Percentiles rank a stretch among this genome's conserved stretches.
These are phyloP conservation scores for Chytridiales sp. DNA, from an alignment of 371 early-diverging fungal species.

Conservation along the genomic window DNA sequence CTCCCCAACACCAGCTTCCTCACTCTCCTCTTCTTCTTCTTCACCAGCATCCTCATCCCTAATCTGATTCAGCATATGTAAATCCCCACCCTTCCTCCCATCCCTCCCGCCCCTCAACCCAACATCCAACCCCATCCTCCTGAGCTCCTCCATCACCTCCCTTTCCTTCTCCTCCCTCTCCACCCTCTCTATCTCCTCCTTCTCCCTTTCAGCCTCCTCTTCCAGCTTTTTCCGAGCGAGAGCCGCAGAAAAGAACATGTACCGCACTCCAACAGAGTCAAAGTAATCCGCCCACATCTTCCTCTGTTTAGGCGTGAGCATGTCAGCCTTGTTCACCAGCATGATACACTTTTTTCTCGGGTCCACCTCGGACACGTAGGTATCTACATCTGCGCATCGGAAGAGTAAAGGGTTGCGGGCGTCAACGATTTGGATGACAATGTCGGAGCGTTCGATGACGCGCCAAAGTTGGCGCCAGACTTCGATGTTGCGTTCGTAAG, in stretches of 20 bases:
- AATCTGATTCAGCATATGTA: conserved; percentile 26
- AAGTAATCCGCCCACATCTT: conserved; percentile 89
- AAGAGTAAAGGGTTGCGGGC: conserved; percentile 97
- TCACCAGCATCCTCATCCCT: conserved; percentile 34
- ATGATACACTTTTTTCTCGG: conserved; percentile 74
- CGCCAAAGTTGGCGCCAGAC: conserved; percentile 99
- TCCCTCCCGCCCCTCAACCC: neutral
- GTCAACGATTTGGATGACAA: conserved; percentile 99
- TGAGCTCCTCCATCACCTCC: conserved; percentile 18
- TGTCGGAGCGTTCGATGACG: conserved; percentile 95
- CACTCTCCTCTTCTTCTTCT: conserved; percentile 35
- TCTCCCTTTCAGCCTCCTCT: conserved; percentile 40
- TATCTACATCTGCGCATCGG: conserved; percentile 88
- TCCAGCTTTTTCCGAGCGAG: conserved; percentile 52
- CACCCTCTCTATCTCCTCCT: conserved; percentile 39
- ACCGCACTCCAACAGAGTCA: conserved; percentile 72
- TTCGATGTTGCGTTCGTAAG: conserved; percentile 98
- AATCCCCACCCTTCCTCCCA: conserved; percentile 33
- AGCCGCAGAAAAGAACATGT: conserved; percentile 89
- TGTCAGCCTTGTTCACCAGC: conserved; percentile 98
- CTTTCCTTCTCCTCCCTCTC: conserved; percentile 28
- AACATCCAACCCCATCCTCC: conserved; percentile 24
- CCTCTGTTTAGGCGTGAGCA: conserved; percentile 78
- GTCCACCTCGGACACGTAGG: conserved; percentile 88
- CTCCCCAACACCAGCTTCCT: conserved; percentile 26